Base-by-base conservation (phyloP, 495 filamentous ascomycete species). In the Podospora australis region DNA sequence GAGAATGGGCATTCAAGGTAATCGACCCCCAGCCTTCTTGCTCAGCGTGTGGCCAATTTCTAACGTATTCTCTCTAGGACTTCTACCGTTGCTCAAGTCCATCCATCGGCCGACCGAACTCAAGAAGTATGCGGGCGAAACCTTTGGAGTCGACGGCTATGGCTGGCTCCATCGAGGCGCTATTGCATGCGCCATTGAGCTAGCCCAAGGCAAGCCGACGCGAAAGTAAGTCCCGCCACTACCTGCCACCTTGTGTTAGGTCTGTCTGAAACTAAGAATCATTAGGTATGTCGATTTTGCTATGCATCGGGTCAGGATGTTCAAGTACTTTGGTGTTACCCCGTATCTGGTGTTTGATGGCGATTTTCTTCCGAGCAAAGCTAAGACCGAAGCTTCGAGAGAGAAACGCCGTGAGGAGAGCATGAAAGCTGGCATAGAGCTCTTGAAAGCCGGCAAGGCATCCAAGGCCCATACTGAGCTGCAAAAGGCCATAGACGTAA, bases 161-260 rank as follows among this genome's bases (percentile, higher is more conserved):
- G 92, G 90, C 61, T 99, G 94, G 94, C 81, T 99, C 26, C 94
- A 99, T 63, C 86, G 94, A 53, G 94, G 91, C 24, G 87, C 90
- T 20, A 80, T 94, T 42, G 75, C 90, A 20, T 99, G 92, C 64
- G 86, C 91, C 46, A 82, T 95, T 52, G 94, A 97, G 50, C 75
- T 99, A 39, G 94, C 90, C 23, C 74, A 88, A 55, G 87, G 83
- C 55, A 89, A 85, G 64, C 89, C 88, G 16, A 96, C 89, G 4
- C 80, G 78, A 44, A 95, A 89, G 87, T 95, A 71, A 54, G 78
- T 70, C 21, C 2, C 4, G n/a, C 4, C 43, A 46, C 8, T 13
- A 44, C 49, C 30, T n/a, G n/a, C n/a, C n/a, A n/a, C n/a, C n/a
- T n/a, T n/a, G n/a, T n/a, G n/a, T n/a, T n/a, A n/a, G n/a, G n/a